Conservation (phyloP, 352 stramenopile genomes). For the Phytophthora europaea region DNA sequence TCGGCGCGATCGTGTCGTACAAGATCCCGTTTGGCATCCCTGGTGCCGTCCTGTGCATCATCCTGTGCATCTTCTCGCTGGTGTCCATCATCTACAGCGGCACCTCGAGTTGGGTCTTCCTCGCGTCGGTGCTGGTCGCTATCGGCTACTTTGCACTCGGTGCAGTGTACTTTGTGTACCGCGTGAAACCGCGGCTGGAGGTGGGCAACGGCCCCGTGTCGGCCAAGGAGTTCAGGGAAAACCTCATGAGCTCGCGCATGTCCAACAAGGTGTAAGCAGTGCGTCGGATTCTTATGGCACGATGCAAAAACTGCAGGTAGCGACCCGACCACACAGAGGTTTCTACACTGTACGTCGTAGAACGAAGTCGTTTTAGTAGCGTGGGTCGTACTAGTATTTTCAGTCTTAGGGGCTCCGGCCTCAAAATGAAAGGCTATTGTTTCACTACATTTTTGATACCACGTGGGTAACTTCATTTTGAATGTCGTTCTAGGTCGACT, state of each 20-base stretch:
- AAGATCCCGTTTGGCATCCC: constrained; percentile 58
- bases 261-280: constrained; percentile 33
- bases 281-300: constrained; percentile 1
- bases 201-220: constrained; percentile 24
- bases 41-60: constrained; percentile 50
- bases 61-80: constrained; percentile 50
- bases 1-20: constrained; percentile 69
- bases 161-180: constrained; percentile 48
- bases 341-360: constrained; percentile 17
- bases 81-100: constrained; percentile 33
- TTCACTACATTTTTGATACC: too few species aligned
- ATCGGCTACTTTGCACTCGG: constrained; percentile 53
- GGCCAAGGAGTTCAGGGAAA: constrained; percentile 52
- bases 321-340: neutral
- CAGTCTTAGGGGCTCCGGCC: neutral
- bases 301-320: constrained; percentile 6
- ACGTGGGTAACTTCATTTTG: too few species aligned
- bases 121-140: constrained; percentile 54
- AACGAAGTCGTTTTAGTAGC: constrained; percentile 11
- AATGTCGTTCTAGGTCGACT: too few species aligned
- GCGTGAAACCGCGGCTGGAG: constrained; percentile 44
- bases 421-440: too few species aligned
- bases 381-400: constrained; percentile 22
- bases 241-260: constrained; percentile 45
- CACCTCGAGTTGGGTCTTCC: constrained; percentile 40